Conservation (phyloP, 805 yeast genomes). For the Tetrapisispora arboricola region DNA sequence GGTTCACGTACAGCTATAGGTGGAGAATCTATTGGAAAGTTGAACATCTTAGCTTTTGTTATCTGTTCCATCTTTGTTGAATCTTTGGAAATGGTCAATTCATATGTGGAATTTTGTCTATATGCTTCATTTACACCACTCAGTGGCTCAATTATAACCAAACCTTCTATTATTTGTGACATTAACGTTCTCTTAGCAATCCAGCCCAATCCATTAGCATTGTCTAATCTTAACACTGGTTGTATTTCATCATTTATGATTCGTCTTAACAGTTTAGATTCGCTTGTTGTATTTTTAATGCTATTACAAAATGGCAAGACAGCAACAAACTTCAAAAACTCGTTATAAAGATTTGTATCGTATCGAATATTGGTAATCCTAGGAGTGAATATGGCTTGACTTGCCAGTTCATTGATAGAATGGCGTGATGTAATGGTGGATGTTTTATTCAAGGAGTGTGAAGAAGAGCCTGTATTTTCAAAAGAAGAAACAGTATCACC, state of each 20-base stretch:
- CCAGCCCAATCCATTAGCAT: conserved; percentile 55
- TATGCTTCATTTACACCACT: conserved; percentile 60
- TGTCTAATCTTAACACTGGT: conserved; percentile 53
- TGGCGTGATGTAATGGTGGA: conserved; percentile 9
- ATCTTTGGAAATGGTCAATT: background rate
- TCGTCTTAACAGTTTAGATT: conserved; percentile 51
- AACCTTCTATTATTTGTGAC: conserved; percentile 63
- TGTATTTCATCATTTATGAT: conserved; percentile 72
- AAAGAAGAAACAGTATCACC: background rate
- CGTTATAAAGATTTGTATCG: conserved; percentile 31
- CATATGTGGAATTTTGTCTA: background rate
- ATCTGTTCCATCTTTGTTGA: background rate
- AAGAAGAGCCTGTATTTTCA: conserved; percentile 11
- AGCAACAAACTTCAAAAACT: conserved; percentile 32
- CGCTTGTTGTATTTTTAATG: conserved; percentile 32
- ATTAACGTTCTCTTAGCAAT: conserved; percentile 52
- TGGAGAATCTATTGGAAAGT: conserved; percentile 39
- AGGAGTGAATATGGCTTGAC: conserved; percentile 31
- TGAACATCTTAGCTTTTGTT: conserved; percentile 32
- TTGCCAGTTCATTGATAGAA: conserved; percentile 3
- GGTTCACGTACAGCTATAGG: conserved; percentile 69
- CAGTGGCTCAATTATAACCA: conserved; percentile 77
- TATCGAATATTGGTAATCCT: conserved; percentile 33
- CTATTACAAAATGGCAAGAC: conserved; percentile 27
- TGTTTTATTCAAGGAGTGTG: conserved; percentile 15